phyloP scores from a whole-genome alignment of 441 rosid species.

The Pelargonium fulgidum region DNA sequence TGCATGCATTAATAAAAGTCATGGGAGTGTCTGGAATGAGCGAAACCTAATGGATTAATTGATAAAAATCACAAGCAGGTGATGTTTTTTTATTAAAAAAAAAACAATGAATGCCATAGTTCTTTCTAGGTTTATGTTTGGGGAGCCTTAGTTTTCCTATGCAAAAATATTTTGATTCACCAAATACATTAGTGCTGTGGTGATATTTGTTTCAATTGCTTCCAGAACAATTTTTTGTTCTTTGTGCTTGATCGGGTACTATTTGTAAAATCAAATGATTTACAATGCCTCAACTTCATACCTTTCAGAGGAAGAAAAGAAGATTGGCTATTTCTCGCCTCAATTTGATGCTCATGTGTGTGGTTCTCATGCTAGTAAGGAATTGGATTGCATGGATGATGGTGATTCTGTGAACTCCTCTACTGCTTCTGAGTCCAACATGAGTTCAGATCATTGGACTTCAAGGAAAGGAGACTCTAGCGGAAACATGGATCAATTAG shows the following conservation, averaged over 20 bases:
- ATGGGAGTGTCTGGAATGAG: neutral
- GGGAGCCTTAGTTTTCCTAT: neutral
- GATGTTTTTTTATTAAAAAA: too few relatives aligned
- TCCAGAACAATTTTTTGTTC: neutral
- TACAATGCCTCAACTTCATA: conserved; percentile 9
- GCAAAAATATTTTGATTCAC: neutral
- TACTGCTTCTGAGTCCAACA: conserved; percentile 14
- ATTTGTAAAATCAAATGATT: neutral
- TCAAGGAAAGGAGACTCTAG: conserved; percentile 21
- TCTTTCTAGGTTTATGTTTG: neutral
- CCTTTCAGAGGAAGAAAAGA: conserved; percentile 56
- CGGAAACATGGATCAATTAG: conserved; percentile 17
- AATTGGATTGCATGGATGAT: conserved; percentile 18
- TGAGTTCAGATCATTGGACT: conserved; percentile 17
- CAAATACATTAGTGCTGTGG: neutral
- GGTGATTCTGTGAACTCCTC: conserved; percentile 19
- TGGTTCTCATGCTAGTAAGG: conserved; percentile 21
- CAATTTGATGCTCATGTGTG: conserved; percentile 34
- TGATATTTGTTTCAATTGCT: neutral
- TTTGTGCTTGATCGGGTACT: neutral
- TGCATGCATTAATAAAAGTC: neutral
- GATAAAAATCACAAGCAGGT: neutral
- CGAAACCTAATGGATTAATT: neutral
- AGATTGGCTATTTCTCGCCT: conserved; percentile 37
- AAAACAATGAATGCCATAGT: too few relatives aligned